Evolutionary conservation across 2,329 filamentous ascomycete genomes (phyloP).

Genomic region (Hypoxylon sp.): DNA sequence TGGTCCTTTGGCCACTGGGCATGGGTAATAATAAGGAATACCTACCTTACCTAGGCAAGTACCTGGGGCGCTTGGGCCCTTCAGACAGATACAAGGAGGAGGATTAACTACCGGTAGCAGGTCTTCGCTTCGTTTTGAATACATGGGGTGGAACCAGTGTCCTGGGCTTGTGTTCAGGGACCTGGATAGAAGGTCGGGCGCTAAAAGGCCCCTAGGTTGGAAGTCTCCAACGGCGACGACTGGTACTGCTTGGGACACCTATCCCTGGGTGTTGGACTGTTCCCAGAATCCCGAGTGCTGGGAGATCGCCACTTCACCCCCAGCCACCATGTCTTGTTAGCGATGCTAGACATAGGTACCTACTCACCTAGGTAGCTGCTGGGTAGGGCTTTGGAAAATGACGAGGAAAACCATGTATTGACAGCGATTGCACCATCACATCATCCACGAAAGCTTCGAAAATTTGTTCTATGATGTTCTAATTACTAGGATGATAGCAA

Average conservation of each 20-base stretch:
- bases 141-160: constrained; percentile 4
- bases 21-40: constrained; percentile 3
- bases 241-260: neutral
- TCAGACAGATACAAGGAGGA: neutral
- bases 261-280: neutral
- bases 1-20: constrained; percentile 8
- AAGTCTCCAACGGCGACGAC: constrained; percentile 9
- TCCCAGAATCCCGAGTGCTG: constrained; percentile 14
- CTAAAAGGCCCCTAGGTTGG: constrained; percentile 11
- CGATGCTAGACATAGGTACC: constrained; percentile 6
- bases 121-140: constrained; percentile 8
- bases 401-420: constrained; percentile 5
- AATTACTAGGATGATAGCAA: constrained; percentile 1
- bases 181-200: constrained; percentile 10
- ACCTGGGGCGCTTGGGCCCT: neutral
- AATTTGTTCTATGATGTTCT: neutral
- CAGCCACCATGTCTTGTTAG: constrained; percentile 12
- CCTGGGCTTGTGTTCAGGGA: constrained; percentile 14
- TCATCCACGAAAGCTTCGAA: neutral
- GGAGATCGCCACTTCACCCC: constrained; percentile 3
- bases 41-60: neutral
- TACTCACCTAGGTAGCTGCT: constrained; percentile 2
- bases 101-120: constrained; percentile 2
- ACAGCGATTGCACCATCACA: too few species aligned
- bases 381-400: neutral